Percentiles rank a stretch among this genome's conserved stretches.
Evolutionary conservation across 768 basidiomycete genomes (phyloP).

Genomic region (Leccinellum luteum): DNA sequence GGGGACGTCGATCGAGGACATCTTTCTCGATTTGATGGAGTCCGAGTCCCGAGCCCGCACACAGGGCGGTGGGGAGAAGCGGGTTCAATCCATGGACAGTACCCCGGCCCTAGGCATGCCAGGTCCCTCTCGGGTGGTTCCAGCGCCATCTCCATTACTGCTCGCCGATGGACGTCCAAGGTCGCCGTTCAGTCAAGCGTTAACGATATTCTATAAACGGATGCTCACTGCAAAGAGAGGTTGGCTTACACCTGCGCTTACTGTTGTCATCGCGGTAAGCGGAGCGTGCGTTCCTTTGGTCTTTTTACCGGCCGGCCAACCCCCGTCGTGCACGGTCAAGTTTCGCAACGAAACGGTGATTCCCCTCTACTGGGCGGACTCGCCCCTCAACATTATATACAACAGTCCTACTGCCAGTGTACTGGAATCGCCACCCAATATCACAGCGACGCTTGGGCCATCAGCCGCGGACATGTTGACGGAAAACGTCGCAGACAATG

Average conservation of each 20-base stretch:
- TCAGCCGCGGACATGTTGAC: constrained; percentile 36
- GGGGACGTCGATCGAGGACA: constrained; percentile 77
- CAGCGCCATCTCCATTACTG: constrained; percentile 9
- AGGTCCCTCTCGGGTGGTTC: background rate
- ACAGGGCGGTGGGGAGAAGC: constrained; percentile 28
- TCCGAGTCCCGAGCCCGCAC: constrained; percentile 21
- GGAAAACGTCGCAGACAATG: constrained; percentile 49
- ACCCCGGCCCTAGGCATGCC: background rate
- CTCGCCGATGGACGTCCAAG: constrained; percentile 49
- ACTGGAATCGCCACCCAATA: constrained; percentile 53
- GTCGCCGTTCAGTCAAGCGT: constrained; percentile 60
- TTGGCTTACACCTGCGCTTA: constrained; percentile 64
- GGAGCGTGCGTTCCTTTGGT: constrained; percentile 67
- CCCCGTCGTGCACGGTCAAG: constrained; percentile 47
- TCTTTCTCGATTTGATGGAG: constrained; percentile 73
- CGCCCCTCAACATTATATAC: constrained; percentile 36
- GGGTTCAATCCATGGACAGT: constrained; percentile 9
- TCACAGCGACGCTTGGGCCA: constrained; percentile 46
- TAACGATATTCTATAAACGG: constrained; percentile 75
- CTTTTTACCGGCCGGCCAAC: constrained; percentile 48
- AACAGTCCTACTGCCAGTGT: constrained; percentile 36
- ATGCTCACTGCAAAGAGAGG: constrained; percentile 58
- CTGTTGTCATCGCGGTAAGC: constrained; percentile 52
- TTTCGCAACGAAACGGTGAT: constrained; percentile 38
- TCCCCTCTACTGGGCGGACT: constrained; percentile 56